Base-by-base conservation (phyloP, 139 green algal genomes). In the Chlorella sorokiniana region DNA sequence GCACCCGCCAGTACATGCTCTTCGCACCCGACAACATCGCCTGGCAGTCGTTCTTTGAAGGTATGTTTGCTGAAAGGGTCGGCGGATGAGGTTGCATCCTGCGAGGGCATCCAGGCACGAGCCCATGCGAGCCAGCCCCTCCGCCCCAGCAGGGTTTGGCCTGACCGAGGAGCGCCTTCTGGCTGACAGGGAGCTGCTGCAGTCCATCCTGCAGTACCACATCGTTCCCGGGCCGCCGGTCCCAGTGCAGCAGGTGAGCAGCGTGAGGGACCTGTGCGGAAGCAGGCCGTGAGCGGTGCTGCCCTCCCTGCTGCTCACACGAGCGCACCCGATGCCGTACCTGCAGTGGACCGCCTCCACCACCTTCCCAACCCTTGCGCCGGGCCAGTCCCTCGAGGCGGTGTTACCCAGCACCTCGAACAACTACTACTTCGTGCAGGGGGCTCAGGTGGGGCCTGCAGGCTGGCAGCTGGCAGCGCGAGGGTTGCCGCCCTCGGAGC, bases 1-100 rank as follows among this genome's bases (percentile, higher is more conserved):
- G 45, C 45, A 64, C 9, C n/a, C 18, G 44, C 22, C n/a, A 25
- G n/a, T 48, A 45, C 70, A 78, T 45, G 45, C n/a, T 78, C 22
- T 64, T 78, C 44, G 45, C 31, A 0, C 70, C 70, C 45, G 40
- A 78, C 45, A 56, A 78, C 70, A 65, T 51, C 31, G 70, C 45
- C 31, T 64, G 29, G n/a, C 31, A 78, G 25, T 31, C 70, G 14
- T 78, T 64, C 45, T 63, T 64, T 10, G 27, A 64, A 35, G 70
- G 70, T 64, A 48, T 11, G 41, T 7, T 6, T 23, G n/a, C n/a
- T 22, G 23, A 6, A 9, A 42, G 6, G 22, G 56, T 33, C 20
- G 22, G 11, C 9, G 22, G 6, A 29, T 64, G 22, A 56, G 11
- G 9, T 6, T 64, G 56, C 22, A 33, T 64, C 14, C 38, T 51